Evolutionary conservation across 257 asterid genomes (phyloP), one percentile per base, ranked within the genome.

Genomic region (Gardenia jasminoides): DNA sequence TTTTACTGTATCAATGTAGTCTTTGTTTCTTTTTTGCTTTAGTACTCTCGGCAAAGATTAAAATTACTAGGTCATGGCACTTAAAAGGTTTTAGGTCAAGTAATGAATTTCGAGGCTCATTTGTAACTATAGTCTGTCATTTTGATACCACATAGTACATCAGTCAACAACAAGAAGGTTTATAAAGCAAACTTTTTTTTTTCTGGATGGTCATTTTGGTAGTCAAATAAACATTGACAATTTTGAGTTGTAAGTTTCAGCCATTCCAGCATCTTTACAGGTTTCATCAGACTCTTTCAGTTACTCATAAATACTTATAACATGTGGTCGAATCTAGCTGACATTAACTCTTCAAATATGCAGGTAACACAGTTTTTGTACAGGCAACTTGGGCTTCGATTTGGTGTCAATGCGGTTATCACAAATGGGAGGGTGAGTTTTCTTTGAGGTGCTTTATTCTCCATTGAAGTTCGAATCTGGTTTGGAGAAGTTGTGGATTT

Each of bases 391-490:
- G 95, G 92, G 41, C 87, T 92, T 84, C 97, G 89, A 84, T 66
- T 20, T 83, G 97, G 97, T 70, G 85, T 75, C 76, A 92, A 88
- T 79, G 98, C 96, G 69, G 97, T 96, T 84, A 88, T 96, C 86
- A 96, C 99, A 80, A 96, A 93, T 87, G 99, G 99, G 81, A 93
- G 98, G 89, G 99, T 96, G 86, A 88, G 99, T 86, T 72, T 78
- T 33, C 28, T 58, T 62, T 68, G 75, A 54, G 28, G 15, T 67
- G 6, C 48, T 30, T 10, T 65, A 44, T 44, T 30, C 26, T 54
- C 5, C 33, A 15, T 67, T 19, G 72, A 65, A 65, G 54, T 39
- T 47, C 15, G 41, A 10, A 11, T 48, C 61, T 33, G n/a, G 43
- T 75, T 59, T 58, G 44, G 13, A 58, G 36, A 39, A 17, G 58